Conservation (phyloP, 2,329 filamentous ascomycete species). For the Cytospora paraplurivora region DNA sequence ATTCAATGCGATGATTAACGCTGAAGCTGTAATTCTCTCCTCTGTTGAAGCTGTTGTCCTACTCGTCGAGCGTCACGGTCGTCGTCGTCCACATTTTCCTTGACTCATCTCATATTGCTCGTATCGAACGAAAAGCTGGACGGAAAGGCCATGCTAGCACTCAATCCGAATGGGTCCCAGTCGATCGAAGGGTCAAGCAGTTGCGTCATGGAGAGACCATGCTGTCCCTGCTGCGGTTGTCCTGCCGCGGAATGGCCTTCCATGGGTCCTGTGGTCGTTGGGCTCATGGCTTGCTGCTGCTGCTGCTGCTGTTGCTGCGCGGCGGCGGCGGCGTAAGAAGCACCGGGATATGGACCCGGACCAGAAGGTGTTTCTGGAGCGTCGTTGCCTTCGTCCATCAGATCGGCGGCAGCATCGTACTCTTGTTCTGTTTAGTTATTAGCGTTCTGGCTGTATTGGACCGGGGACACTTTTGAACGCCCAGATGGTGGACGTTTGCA, state of each 20-base stretch:
- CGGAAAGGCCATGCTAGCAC: conserved; percentile 93
- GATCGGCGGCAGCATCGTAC: conserved; percentile 87
- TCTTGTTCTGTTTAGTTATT: conserved; percentile 76
- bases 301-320: conserved; percentile 35
- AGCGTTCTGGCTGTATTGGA: background rate
- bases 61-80: background rate
- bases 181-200: conserved; percentile 80
- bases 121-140: conserved; percentile 77
- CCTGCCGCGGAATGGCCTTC: conserved; percentile 21
- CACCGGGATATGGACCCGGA: conserved; percentile 65
- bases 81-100: background rate
- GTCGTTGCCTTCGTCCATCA: conserved; percentile 80
- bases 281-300: conserved; percentile 31
- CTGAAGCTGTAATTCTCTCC: background rate
- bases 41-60: background rate
- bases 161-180: conserved; percentile 90
- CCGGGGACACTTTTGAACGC: background rate
- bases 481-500: background rate
- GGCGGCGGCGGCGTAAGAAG: conserved; percentile 53
- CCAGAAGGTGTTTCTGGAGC: conserved; percentile 61
- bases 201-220: conserved; percentile 65
- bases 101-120: conserved; percentile 50
- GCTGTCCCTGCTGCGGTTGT: conserved; percentile 47
- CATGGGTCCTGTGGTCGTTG: conserved; percentile 30
- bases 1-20: background rate